Evolutionary conservation across 345 rosid genomes (phyloP).

Genomic region (Corymbia maculata): DNA sequence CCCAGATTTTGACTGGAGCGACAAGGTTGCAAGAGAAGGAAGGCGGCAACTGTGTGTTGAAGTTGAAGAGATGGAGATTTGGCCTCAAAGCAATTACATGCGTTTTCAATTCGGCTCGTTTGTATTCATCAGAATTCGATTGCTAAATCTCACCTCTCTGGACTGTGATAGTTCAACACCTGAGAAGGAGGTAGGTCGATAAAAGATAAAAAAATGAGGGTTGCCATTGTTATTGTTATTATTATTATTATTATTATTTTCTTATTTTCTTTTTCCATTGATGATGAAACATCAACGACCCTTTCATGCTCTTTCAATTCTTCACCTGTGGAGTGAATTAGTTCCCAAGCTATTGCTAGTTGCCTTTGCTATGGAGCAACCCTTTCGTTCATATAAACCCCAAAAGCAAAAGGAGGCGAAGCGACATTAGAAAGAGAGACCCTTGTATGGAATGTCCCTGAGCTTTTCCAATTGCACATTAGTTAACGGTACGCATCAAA

Average conservation of each 20-base stretch:
- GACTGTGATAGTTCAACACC: slow-evolving; percentile 26
- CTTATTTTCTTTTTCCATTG: background rate
- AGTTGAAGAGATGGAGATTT: background rate
- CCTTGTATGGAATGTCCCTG: background rate
- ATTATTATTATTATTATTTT: background rate
- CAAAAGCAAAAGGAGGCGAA: background rate
- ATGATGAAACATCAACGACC: slow-evolving; percentile 10
- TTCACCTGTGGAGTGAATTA: background rate
- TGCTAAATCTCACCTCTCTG: slow-evolving; percentile 16
- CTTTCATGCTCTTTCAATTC: background rate
- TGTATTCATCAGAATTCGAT: background rate
- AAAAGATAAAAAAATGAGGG: background rate
- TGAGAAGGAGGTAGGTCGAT: background rate
- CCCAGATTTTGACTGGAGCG: background rate
- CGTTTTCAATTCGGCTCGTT: background rate
- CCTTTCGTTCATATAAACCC: background rate
- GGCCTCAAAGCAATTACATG: background rate
- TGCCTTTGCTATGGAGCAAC: background rate
- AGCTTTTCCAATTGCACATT: background rate
- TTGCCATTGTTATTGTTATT: background rate
- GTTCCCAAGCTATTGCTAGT: background rate
- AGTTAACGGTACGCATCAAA: background rate
- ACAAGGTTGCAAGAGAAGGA: background rate
- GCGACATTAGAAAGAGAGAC: background rate
- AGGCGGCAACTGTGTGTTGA: background rate